Percentiles rank a stretch among this genome's conserved stretches.
These are phyloP conservation scores for Phlebiopsis flavidoalba DNA, from an alignment of 768 basidiomycete genomes.

Conservation along the genomic window DNA sequence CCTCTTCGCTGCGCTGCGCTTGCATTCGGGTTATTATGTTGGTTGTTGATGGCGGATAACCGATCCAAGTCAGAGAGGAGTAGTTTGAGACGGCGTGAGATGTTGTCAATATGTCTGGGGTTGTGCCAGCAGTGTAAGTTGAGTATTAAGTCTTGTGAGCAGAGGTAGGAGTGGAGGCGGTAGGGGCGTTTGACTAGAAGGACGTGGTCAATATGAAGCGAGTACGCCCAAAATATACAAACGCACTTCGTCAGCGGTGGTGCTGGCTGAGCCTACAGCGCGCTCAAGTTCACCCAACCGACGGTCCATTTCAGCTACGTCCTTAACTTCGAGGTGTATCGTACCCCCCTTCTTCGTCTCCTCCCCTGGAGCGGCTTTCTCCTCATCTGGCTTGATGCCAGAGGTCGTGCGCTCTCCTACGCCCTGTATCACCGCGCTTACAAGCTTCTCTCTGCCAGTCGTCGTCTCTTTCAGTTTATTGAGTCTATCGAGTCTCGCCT, in stretches of 20 bases:
- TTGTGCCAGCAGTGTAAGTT: constrained; percentile 85
- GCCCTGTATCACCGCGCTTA: constrained; percentile 48
- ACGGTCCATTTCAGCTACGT: constrained; percentile 71
- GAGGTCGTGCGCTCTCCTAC: constrained; percentile 16
- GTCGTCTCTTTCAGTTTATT: constrained; percentile 47
- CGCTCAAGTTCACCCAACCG: constrained; percentile 82
- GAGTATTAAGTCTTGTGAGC: constrained; percentile 76
- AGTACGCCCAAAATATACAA: neutral
- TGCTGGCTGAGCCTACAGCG: constrained; percentile 75
- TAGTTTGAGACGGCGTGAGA: constrained; percentile 89
- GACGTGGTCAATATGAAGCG: neutral
- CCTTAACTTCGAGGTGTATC: constrained; percentile 32
- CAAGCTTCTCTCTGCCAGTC: constrained; percentile 51
- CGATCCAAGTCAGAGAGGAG: constrained; percentile 92
- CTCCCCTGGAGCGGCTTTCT: constrained; percentile 4
- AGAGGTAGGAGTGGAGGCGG: constrained; percentile 80
- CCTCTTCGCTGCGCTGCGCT: constrained; percentile 35
- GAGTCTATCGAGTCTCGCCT: constrained; percentile 63
- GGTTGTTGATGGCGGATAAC: constrained; percentile 36
- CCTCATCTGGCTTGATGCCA: constrained; percentile 3
- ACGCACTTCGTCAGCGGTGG: constrained; percentile 77
- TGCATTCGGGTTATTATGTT: constrained; percentile 29
- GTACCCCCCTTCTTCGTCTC: neutral
- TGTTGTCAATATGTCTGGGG: constrained; percentile 94
- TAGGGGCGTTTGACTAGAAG: constrained; percentile 58